These are phyloP conservation scores for Plasmodium inui DNA, from an alignment of 169 alveolate species.

Conservation along the genomic window DNA sequence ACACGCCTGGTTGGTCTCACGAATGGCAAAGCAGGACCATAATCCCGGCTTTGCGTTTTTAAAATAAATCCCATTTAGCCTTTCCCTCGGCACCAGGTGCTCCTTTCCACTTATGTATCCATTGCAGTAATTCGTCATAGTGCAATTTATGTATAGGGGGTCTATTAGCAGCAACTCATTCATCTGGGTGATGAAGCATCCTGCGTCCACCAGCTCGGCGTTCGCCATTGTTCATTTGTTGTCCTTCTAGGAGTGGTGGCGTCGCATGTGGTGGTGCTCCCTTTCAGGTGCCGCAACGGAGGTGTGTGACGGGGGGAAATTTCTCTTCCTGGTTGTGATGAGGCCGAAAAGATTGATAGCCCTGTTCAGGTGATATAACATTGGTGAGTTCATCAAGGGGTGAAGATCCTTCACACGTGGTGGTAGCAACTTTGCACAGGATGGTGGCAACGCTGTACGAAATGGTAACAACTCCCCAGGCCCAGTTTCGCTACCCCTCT, in stretches of 20 bases:
- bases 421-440: neutral
- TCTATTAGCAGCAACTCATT: constrained; percentile 68
- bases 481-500: neutral
- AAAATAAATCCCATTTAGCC: constrained; percentile 59
- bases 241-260: neutral
- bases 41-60: constrained; percentile 60
- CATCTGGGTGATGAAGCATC: constrained; percentile 75
- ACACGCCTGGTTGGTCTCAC: constrained; percentile 11
- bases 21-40: constrained; percentile 75
- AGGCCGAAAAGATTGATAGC: neutral
- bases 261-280: neutral
- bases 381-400: neutral
- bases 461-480: too few relatives aligned
- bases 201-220: constrained; percentile 48
- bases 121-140: constrained; percentile 64
- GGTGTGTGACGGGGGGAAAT: neutral
- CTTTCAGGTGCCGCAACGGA: neutral
- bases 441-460: too few relatives aligned
- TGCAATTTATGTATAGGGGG: constrained; percentile 59
- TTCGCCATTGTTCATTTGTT: neutral
- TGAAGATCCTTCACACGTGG: neutral
- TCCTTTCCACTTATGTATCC: constrained; percentile 50
- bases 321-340: neutral
- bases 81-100: constrained; percentile 35
- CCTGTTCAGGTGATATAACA: neutral